A percentile compares a stretch with the other conserved stretches of the same genome.
Conservation (phyloP, 2,329 filamentous ascomycete genomes). For the Bretziella fagacearum region DNA sequence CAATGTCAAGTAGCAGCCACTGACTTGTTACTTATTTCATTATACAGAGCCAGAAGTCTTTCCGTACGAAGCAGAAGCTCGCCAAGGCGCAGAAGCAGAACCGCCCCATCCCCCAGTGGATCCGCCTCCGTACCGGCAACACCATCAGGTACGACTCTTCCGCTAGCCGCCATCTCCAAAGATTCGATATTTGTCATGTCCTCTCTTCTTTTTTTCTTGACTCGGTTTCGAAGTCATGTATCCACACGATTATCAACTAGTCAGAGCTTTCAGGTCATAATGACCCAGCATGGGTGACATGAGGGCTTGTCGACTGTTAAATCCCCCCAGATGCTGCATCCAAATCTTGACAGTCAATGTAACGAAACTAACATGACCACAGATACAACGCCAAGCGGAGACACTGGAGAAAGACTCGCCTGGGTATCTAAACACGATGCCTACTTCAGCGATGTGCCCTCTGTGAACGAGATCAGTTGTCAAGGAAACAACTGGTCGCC, state of each 20-base stretch:
- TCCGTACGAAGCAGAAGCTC: slow-evolving; percentile 99
- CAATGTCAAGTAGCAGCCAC: slow-evolving; percentile 10
- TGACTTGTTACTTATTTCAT: slow-evolving; percentile 14
- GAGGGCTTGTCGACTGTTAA: no score
- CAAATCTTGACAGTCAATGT: neutral
- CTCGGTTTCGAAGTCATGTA: no score
- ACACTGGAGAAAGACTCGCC: slow-evolving; percentile 99
- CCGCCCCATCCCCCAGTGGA: slow-evolving; percentile 99
- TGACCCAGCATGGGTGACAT: no score
- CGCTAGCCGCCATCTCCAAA: neutral
- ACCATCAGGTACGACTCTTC: slow-evolving; percentile 69
- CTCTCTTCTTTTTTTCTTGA: neutral
- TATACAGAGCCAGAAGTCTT: slow-evolving; percentile 91
- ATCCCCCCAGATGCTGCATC: no score
- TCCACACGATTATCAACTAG: no score
- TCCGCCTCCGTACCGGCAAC: slow-evolving; percentile 94
- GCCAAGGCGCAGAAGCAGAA: slow-evolving; percentile 99
- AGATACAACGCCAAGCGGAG: slow-evolving; percentile 99
- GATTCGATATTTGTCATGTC: neutral
- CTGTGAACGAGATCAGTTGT: slow-evolving; percentile 13
- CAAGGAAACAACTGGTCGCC: slow-evolving; percentile 7
- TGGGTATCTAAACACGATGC: slow-evolving; percentile 65
- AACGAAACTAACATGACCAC: slow-evolving; percentile 17
- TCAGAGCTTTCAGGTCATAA: no score
- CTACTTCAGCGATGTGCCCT: slow-evolving; percentile 13